Base-by-base conservation (phyloP, 2,329 filamentous ascomycete genomes). In the Nemania abortiva region DNA sequence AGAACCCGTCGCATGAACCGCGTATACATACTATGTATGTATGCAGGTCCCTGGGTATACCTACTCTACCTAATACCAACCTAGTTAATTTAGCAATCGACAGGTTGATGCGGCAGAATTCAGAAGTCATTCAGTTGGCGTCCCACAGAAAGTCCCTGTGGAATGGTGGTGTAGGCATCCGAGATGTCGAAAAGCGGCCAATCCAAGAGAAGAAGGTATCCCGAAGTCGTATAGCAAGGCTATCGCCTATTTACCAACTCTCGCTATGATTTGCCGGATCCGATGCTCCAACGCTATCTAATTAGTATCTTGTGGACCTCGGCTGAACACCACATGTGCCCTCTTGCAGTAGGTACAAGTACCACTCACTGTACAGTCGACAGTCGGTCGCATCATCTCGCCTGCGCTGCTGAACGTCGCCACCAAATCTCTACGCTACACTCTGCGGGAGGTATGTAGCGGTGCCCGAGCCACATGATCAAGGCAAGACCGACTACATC, bases 121-220 rank as follows among this genome's bases (percentile, higher is more conserved):
- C 4, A 47, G 6, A 47, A n/a, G 18, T 37, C 11, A 45, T 24
- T 29, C 52, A 10, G 22, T 39, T 39, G 22, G 39, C 59, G 22
- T 45, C 42, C 34, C 50, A 42, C 11, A 29, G 45, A 53, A 22
- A 27, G 22, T 1, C 15, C 15, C 24, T 37, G 20, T 9, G 22
- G 10, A 13, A 3, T 18, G 18, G 22, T 37, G 18, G 18, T 47
- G 42, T 47, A 47, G 18, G 22, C 34, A 7, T 31, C 22, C 13
- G 15, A 56, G 50, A 49, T 24, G 45, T 42, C 37, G 22, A 63
- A 47, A 54, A 57, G 20, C 57, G 22, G 31, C 65, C 62, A 70
- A 37, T 65, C 68, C 68, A 34, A 63, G 65, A 70, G 34, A 61
- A 65, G 68, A 70, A 70, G 65, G 68, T 70, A 47, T 68, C 39